Evolutionary conservation across 768 basidiomycete species (phyloP).

Genomic region (Lactarius sp.): DNA sequence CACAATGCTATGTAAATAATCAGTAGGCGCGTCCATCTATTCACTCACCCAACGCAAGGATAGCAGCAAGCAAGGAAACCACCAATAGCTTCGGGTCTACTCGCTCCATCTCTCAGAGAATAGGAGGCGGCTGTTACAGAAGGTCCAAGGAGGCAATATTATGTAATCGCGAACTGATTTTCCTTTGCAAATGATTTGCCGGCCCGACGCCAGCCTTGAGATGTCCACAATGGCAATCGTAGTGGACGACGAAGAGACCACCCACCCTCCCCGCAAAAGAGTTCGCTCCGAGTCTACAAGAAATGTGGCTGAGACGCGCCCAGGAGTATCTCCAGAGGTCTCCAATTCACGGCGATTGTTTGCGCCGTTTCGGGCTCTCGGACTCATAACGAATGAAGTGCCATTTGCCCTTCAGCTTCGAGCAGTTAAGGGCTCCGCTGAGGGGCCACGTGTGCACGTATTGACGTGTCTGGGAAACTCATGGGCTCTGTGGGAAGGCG

Average conservation of each 20-base stretch:
- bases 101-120: slow-evolving; percentile 2
- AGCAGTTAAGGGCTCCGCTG: slow-evolving; percentile 76
- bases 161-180: not conserved
- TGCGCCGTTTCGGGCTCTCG: slow-evolving; percentile 93
- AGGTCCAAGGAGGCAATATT: not conserved
- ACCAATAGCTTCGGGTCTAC: slow-evolving; percentile 2
- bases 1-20: slow-evolving; percentile 23
- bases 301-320: not conserved
- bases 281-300: slow-evolving; percentile 9
- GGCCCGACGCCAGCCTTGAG: not conserved
- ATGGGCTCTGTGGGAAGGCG: slow-evolving; percentile 97
- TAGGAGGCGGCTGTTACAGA: too few relatives aligned
- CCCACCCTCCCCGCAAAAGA: slow-evolving; percentile 13
- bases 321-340: not conserved
- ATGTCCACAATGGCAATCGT: slow-evolving; percentile 8
- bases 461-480: slow-evolving; percentile 82
- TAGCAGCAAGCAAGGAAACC: slow-evolving; percentile 5
- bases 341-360: slow-evolving; percentile 49
- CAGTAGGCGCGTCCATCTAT: not conserved
- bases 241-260: slow-evolving; percentile 6
- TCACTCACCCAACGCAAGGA: slow-evolving; percentile 9
- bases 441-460: slow-evolving; percentile 77
- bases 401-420: slow-evolving; percentile 86
- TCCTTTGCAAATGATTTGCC: not conserved
- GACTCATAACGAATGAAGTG: slow-evolving; percentile 85